Percentiles rank a stretch among this genome's conserved stretches.
phyloP scores from a whole-genome alignment of 345 rosid species.

The Eucalyptus polybractea region DNA sequence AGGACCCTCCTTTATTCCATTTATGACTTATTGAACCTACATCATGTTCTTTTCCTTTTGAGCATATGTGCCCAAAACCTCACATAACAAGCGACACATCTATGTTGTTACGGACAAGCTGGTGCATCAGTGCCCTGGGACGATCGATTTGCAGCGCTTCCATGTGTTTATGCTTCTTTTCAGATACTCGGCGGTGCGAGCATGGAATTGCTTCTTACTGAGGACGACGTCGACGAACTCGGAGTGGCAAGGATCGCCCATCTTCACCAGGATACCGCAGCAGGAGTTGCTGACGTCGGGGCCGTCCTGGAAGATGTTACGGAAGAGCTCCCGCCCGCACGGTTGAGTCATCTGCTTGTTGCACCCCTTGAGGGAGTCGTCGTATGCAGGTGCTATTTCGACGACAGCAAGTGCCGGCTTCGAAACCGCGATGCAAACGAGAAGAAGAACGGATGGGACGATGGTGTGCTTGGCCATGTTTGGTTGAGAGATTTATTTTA shows the following conservation, averaged over 20 bases:
- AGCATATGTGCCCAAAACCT: not conserved
- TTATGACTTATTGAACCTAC: not conserved
- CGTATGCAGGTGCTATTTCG: not conserved
- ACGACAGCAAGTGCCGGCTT: not conserved
- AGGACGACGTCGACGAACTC: not conserved
- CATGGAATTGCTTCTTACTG: not conserved
- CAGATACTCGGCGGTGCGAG: not conserved
- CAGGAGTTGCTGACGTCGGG: not conserved
- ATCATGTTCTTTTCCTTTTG: not conserved
- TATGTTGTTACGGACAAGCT: not conserved
- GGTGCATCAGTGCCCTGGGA: not conserved
- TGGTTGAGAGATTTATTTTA: not conserved
- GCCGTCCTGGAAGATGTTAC: not conserved
- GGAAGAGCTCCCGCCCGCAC: not conserved
- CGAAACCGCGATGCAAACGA: not conserved
- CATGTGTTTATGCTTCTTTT: not conserved
- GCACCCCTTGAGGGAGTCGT: not conserved
- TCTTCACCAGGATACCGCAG: not conserved
- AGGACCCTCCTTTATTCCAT: not conserved
- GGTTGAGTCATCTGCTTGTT: not conserved
- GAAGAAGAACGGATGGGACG: not conserved
- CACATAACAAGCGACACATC: not conserved
- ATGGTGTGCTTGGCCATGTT: not conserved
- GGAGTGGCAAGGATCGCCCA: not conserved
- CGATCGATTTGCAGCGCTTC: not conserved